Percentiles rank a stretch among this genome's conserved stretches.
These are phyloP conservation scores for Alternaria triticina DNA, from an alignment of 2,329 filamentous ascomycete species.

Conservation along the genomic window DNA sequence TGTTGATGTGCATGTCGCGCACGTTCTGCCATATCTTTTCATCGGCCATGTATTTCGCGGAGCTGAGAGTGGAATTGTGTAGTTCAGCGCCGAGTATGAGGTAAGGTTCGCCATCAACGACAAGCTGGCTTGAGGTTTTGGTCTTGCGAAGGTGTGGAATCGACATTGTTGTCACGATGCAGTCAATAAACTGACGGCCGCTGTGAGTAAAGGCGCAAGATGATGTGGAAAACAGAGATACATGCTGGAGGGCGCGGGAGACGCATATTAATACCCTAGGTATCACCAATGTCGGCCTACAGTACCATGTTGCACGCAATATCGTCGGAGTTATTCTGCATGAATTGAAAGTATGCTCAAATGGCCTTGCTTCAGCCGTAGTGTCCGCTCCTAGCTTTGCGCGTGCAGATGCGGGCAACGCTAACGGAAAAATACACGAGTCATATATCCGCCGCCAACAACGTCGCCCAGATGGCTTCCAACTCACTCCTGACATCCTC, in stretches of 20 bases:
- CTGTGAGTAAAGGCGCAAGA: too few relatives aligned
- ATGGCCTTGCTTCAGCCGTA: not conserved
- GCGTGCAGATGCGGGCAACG: not conserved
- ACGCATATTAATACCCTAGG: too few relatives aligned
- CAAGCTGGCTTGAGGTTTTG: conserved; percentile 6
- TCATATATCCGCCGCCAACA: not conserved
- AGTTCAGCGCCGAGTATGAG: conserved; percentile 6
- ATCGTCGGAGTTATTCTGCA: not conserved
- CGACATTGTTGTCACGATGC: not conserved
- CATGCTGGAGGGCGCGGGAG: too few relatives aligned
- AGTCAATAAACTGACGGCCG: not conserved
- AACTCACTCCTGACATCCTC: not conserved
- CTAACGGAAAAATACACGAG: not conserved
- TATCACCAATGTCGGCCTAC: too few relatives aligned
- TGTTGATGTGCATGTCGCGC: conserved; percentile 45
- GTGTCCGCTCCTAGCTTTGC: not conserved
- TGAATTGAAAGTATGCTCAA: not conserved
- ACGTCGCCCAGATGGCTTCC: not conserved
- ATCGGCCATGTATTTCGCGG: conserved; percentile 4
- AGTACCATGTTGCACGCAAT: not conserved
- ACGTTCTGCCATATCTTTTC: conserved; percentile 1
- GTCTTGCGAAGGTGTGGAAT: conserved; percentile 17
- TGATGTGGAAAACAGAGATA: too few relatives aligned
- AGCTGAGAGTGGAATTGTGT: conserved; percentile 10
- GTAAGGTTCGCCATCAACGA: conserved; percentile 2